These are phyloP conservation scores for Acacia acuminata DNA, from an alignment of 306 rosid species.

Conservation along the genomic window DNA sequence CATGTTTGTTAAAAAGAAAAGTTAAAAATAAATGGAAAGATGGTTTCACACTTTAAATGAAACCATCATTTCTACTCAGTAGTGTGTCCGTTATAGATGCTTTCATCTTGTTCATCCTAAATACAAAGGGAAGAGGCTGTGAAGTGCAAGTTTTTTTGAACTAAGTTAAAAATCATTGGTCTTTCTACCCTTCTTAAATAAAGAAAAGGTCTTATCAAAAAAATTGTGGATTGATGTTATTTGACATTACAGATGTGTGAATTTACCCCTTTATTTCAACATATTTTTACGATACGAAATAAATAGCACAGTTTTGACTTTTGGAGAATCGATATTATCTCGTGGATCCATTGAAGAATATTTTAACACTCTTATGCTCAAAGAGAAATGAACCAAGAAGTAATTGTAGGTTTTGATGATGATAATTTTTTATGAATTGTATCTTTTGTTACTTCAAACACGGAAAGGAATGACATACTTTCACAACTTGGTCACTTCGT, in stretches of 20 bases:
- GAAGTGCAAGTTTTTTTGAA: background rate
- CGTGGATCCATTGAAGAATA: constrained; percentile 1
- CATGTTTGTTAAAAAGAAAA: background rate
- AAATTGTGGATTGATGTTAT: background rate
- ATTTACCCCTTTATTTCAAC: background rate
- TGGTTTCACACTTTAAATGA: constrained; percentile 18
- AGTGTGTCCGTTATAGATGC: background rate
- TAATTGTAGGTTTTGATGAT: constrained; percentile 18
- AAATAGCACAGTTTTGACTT: background rate
- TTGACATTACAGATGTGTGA: background rate
- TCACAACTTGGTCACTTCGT: constrained; percentile 79
- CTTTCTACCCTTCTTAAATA: background rate
- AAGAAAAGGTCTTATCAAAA: background rate
- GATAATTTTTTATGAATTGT: constrained; percentile 9
- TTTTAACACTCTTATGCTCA: constrained; percentile 6
- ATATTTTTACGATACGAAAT: background rate
- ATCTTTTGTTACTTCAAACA: constrained; percentile 27
- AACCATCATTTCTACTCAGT: constrained; percentile 4
- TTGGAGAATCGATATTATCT: background rate
- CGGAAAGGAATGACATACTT: constrained; percentile 49
- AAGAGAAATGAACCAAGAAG: constrained; percentile 23
- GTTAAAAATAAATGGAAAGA: background rate
- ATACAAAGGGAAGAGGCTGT: background rate
- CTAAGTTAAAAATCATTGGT: constrained; percentile 14
- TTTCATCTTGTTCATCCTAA: background rate